Conservation (phyloP, 2,329 filamentous ascomycete species). For the Calcarisporium arbuscula region DNA sequence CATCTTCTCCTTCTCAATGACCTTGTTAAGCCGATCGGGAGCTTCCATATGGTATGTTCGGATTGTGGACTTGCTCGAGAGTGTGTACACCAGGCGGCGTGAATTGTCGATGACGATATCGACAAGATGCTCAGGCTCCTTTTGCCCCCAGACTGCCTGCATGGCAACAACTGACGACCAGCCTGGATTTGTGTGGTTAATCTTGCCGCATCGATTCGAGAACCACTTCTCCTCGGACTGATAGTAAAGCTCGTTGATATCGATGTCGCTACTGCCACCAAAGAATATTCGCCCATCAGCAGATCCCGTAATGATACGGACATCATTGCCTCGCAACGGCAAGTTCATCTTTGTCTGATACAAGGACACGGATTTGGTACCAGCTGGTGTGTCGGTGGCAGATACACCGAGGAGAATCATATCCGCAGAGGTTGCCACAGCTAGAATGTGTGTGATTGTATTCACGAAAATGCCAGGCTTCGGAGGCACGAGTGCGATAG, state of each 20-base stretch:
- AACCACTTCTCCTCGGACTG: slow-evolving; percentile 99
- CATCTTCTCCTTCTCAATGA: slow-evolving; percentile 59
- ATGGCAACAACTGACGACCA: slow-evolving; percentile 58
- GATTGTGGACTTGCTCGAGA: slow-evolving; percentile 83
- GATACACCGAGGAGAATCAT: slow-evolving; percentile 83
- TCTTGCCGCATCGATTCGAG: slow-evolving; percentile 75
- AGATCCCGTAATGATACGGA: slow-evolving; percentile 74
- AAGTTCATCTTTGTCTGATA: slow-evolving; percentile 87
- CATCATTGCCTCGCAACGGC: slow-evolving; percentile 67
- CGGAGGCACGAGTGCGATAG: slow-evolving; percentile 82
- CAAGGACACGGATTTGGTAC: slow-evolving; percentile 66
- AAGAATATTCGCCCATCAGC: slow-evolving; percentile 91
- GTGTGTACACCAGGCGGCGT: slow-evolving; percentile 80
- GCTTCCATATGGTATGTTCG: slow-evolving; percentile 82
- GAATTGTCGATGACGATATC: slow-evolving; percentile 87
- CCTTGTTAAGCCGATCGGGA: slow-evolving; percentile 52
- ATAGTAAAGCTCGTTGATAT: slow-evolving; percentile 91
- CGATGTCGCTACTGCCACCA: slow-evolving; percentile 70
- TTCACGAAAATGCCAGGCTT: slow-evolving; percentile 81
- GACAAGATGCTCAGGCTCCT: slow-evolving; percentile 56
- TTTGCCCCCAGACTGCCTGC: slow-evolving; percentile 44
- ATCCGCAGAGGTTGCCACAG: slow-evolving; percentile 80
- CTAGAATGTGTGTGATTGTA: slow-evolving; percentile 79
- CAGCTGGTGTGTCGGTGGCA: slow-evolving; percentile 59
- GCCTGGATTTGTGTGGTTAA: slow-evolving; percentile 76